These are phyloP conservation scores for Ogataea dorogensis DNA, from an alignment of 805 yeast species.

Conservation along the genomic window DNA sequence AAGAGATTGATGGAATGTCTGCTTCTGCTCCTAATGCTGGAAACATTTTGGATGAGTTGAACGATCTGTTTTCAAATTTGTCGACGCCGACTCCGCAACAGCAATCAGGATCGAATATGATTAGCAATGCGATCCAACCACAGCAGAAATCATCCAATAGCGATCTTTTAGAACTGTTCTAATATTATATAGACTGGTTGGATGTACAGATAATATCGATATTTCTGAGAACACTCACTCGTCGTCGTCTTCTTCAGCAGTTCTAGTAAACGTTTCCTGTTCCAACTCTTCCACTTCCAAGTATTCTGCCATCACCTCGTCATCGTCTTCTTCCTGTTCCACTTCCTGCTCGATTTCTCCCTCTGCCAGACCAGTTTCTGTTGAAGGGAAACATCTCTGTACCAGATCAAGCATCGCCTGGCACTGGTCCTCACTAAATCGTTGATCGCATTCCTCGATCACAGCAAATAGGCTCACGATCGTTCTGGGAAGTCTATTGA, in stretches of 20 bases:
- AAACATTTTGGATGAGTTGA: constrained; percentile 67
- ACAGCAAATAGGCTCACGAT: constrained; percentile 76
- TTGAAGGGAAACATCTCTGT: constrained; percentile 49
- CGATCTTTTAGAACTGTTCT: constrained; percentile 22
- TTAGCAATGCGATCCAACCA: constrained; percentile 12
- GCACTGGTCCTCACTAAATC: constrained; percentile 70
- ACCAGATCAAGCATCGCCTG: constrained; percentile 58
- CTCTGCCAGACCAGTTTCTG: constrained; percentile 26
- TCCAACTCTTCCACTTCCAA: constrained; percentile 29
- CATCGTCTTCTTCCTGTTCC: constrained; percentile 22
- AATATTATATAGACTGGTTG: constrained; percentile 3
- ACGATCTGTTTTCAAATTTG: constrained; percentile 57
- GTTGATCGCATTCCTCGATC: constrained; percentile 88
- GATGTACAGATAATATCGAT: too few species aligned
- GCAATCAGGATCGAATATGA: constrained; percentile 5
- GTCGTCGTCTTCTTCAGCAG: constrained; percentile 9
- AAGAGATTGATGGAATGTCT: constrained; percentile 8
- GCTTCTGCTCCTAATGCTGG: constrained; percentile 27
- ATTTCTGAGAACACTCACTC: constrained; percentile 2
- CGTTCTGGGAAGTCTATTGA: constrained; percentile 76
- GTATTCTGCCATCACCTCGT: constrained; percentile 26
- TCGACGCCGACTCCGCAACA: constrained; percentile 8
- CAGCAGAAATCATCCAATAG: constrained; percentile 13
- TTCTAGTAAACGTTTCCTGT: constrained; percentile 22
- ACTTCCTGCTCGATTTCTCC: constrained; percentile 21